A percentile compares a stretch with the other conserved stretches of the same genome.
Conservation (phyloP, 148 eudicot genomes). For the Oxyria digyna region DNA sequence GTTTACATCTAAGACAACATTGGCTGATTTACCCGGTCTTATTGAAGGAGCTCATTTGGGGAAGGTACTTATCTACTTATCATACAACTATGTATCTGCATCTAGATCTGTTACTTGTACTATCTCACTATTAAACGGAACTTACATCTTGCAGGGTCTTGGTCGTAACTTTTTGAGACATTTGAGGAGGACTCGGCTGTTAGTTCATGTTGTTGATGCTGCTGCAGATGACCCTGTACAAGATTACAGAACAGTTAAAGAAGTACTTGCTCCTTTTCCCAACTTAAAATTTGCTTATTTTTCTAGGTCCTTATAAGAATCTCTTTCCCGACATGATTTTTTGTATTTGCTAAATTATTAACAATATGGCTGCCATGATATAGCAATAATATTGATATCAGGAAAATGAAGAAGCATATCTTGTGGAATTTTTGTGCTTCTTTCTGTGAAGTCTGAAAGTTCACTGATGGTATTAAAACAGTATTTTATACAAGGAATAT, state of each 20-base stretch:
- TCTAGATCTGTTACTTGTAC: neutral
- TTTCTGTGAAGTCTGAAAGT: neutral
- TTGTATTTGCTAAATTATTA: neutral
- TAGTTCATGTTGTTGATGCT: slow-evolving; percentile 96
- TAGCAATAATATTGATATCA: too few species aligned
- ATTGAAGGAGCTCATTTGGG: slow-evolving; percentile 96
- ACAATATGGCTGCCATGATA: neutral
- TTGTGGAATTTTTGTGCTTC: neutral
- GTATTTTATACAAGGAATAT: neutral
- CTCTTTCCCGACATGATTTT: neutral
- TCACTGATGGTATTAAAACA: neutral
- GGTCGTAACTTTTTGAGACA: slow-evolving; percentile 95
- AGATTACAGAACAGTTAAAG: slow-evolving; percentile 86
- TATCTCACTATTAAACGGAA: neutral
- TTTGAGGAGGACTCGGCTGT: slow-evolving; percentile 78
- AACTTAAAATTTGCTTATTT: neutral
- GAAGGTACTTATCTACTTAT: slow-evolving; percentile 39
- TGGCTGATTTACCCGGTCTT: slow-evolving; percentile 94
- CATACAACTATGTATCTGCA: neutral
- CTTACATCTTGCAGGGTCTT: slow-evolving; percentile 48
- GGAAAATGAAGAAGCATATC: neutral
- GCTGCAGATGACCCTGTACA: slow-evolving; percentile 71
- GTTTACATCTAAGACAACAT: slow-evolving; percentile 81
- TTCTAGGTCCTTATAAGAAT: neutral
- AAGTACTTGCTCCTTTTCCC: slow-evolving; percentile 33